Evolutionary conservation across 2,329 filamentous ascomycete species (phyloP).

Genomic region (Dothistroma septosporum): DNA sequence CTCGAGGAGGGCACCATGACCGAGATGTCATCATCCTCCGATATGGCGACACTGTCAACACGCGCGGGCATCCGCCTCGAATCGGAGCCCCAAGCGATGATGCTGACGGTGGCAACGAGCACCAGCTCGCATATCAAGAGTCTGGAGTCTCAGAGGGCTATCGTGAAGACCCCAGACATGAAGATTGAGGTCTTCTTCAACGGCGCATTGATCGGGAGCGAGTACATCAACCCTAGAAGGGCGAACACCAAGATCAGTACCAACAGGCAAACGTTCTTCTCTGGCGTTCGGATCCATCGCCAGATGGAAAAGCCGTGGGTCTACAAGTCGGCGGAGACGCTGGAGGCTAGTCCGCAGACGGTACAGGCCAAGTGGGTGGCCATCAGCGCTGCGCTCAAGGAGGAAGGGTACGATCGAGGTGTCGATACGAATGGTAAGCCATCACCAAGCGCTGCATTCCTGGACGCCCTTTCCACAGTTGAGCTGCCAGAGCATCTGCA

Average conservation of each 20-base stretch:
- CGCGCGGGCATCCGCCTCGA: not conserved
- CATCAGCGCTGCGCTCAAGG: slow-evolving; percentile 30
- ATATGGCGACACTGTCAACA: not conserved
- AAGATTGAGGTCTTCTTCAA: slow-evolving; percentile 50
- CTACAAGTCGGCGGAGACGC: slow-evolving; percentile 29
- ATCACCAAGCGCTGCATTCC: slow-evolving; percentile 37
- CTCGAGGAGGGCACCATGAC: not conserved
- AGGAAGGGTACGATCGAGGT: slow-evolving; percentile 37
- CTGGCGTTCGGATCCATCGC: slow-evolving; percentile 38
- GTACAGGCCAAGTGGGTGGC: slow-evolving; percentile 36
- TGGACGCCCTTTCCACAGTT: slow-evolving; percentile 38
- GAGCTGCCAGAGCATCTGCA: slow-evolving; percentile 36
- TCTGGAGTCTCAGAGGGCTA: not conserved
- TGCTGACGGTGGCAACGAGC: slow-evolving; percentile 10
- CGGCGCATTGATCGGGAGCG: slow-evolving; percentile 37
- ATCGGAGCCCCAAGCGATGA: slow-evolving; percentile 9
- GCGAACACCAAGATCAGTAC: slow-evolving; percentile 2
- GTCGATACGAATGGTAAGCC: slow-evolving; percentile 31
- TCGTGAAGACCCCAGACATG: slow-evolving; percentile 27
- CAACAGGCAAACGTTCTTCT: slow-evolving; percentile 26
- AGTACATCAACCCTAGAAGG: slow-evolving; percentile 20
- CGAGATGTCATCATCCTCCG: not conserved
- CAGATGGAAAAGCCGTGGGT: slow-evolving; percentile 46
- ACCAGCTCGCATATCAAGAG: slow-evolving; percentile 2
- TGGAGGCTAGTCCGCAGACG: slow-evolving; percentile 5